Conservation (phyloP, 2,329 filamentous ascomycete genomes). For the Cytospora paraplurivora region DNA sequence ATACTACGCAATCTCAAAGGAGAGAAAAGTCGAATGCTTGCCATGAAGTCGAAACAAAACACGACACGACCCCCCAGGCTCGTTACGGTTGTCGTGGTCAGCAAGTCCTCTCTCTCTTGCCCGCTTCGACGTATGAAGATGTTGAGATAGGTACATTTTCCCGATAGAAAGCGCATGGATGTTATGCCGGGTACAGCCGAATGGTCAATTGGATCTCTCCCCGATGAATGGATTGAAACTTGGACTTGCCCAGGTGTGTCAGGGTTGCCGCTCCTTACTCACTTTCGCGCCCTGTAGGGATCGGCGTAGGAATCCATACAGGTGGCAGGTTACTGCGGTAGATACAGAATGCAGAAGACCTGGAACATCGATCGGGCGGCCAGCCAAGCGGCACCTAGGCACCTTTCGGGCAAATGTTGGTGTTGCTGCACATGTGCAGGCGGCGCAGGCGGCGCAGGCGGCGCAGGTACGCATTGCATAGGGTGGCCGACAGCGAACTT, state of each 20-base stretch:
- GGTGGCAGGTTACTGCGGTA: too few relatives aligned
- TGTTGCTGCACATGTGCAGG: too few relatives aligned
- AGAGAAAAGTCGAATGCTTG: constrained; percentile 4
- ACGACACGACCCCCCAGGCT: constrained; percentile 9
- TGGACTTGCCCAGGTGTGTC: constrained; percentile 1
- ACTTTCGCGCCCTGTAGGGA: constrained; percentile 2
- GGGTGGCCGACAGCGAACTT: too few relatives aligned
- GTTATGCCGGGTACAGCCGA: constrained; percentile 7
- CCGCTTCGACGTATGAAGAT: neutral
- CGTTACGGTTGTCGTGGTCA: constrained; percentile 11
- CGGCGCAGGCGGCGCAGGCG: too few relatives aligned
- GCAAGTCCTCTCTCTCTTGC: neutral
- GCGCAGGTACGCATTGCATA: too few relatives aligned
- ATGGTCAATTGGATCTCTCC: constrained; percentile 14
- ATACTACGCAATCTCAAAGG: neutral
- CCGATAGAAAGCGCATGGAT: constrained; percentile 11
- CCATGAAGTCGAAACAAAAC: constrained; percentile 14
- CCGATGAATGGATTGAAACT: constrained; percentile 14
- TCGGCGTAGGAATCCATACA: too few relatives aligned
- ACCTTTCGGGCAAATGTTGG: too few relatives aligned
- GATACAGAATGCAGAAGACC: too few relatives aligned
- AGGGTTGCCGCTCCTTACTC: constrained; percentile 5
- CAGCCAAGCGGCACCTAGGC: too few relatives aligned
- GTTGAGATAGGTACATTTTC: neutral
- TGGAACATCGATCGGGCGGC: too few relatives aligned